These are phyloP conservation scores for Trichoderma breve DNA, from an alignment of 2,329 filamentous ascomycete genomes.

Conservation along the genomic window DNA sequence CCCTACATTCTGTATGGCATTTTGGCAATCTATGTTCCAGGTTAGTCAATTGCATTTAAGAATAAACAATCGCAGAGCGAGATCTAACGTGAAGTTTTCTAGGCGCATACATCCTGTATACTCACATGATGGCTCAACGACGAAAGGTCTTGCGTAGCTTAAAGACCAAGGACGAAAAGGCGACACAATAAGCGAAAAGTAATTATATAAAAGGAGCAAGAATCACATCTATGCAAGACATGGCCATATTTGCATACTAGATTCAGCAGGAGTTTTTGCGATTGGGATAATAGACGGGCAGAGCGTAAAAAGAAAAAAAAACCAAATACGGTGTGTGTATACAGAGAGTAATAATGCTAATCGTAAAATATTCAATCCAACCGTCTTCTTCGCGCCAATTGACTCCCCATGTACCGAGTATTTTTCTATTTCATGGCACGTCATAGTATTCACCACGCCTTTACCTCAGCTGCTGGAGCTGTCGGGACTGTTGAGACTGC, in stretches of 20 bases:
- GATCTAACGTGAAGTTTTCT: not conserved
- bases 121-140: conserved; percentile 92
- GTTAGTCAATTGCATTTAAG: conserved; percentile 46
- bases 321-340: conserved; percentile 1
- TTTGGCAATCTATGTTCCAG: conserved; percentile 74
- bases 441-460: not conserved
- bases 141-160: conserved; percentile 71
- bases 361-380: conserved; percentile 2
- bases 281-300: not conserved
- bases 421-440: not conserved
- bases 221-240: not conserved
- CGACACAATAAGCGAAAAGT: conserved; percentile 34
- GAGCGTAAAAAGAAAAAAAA: not conserved
- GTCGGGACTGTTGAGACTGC: not conserved
- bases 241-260: not conserved
- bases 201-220: not conserved
- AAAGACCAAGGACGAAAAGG: conserved; percentile 47
- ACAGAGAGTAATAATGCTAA: conserved; percentile 15
- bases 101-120: conserved; percentile 81
- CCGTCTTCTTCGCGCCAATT: not conserved
- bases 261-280: not conserved
- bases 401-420: not conserved
- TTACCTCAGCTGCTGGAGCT: conserved; percentile 1
- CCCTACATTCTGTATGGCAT: conserved; percentile 63
- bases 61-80: not conserved